Conservation (phyloP, 352 stramenopile genomes). For the Phytophthora capsici region DNA sequence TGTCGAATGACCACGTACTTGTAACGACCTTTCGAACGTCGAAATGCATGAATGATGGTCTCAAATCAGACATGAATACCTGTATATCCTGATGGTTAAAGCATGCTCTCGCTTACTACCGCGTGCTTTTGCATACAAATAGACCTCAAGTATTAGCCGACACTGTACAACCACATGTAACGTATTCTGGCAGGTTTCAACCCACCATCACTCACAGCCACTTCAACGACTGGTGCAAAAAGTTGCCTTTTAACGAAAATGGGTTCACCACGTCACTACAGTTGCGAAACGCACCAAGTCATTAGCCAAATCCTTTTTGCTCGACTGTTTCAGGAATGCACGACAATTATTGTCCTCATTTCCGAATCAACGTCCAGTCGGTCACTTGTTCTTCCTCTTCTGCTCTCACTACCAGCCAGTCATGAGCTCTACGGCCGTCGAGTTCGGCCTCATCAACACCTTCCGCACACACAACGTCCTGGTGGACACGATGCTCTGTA, state of each 20-base stretch:
- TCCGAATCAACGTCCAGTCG: conserved; percentile 20
- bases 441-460: conserved; percentile 62
- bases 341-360: conserved; percentile 9
- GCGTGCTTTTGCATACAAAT: too few relatives aligned
- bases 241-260: conserved; percentile 11
- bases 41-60: too few relatives aligned
- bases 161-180: background rate
- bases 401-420: background rate
- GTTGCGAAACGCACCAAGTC: background rate
- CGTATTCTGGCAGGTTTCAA: conserved; percentile 18
- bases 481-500: conserved; percentile 64
- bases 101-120: too few relatives aligned
- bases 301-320: background rate
- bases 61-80: too few relatives aligned
- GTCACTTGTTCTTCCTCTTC: background rate
- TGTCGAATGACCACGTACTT: too few relatives aligned
- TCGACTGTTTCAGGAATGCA: background rate
- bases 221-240: conserved; percentile 21
- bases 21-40: too few relatives aligned
- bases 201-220: conserved; percentile 32
- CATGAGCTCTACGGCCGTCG: conserved; percentile 54
- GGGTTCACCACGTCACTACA: conserved; percentile 24
- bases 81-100: too few relatives aligned
- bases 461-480: conserved; percentile 57
- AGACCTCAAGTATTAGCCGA: background rate